phyloP scores from a whole-genome alignment of 148 eudicot species.

The Rheum nobile region DNA sequence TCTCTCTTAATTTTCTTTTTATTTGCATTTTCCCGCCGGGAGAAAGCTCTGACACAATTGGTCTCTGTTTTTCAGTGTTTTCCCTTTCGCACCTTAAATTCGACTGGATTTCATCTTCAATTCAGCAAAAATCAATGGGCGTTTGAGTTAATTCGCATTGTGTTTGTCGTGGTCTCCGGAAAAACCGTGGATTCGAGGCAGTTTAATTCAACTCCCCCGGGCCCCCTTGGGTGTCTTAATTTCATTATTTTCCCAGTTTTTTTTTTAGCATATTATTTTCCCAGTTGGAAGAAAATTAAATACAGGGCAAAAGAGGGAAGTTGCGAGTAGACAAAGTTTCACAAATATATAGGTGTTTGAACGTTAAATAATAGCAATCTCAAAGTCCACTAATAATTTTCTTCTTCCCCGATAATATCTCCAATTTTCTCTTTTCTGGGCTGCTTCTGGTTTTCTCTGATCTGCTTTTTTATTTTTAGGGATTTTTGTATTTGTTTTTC shows the following conservation, averaged over 20 bases:
- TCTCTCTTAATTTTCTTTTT: background rate
- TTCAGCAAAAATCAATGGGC: background rate
- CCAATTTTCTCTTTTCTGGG: background rate
- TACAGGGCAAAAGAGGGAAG: constrained; percentile 4
- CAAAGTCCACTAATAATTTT: background rate
- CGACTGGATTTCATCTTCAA: background rate
- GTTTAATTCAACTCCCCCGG: background rate
- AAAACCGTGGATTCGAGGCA: background rate
- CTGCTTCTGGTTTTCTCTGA: constrained; percentile 3
- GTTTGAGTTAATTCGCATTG: background rate
- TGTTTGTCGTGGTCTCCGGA: background rate
- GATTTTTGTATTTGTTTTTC: background rate
- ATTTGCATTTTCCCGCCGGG: background rate
- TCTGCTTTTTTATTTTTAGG: constrained; percentile 7
- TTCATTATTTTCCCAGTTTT: background rate
- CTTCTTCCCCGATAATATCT: background rate
- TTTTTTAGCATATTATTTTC: no score
- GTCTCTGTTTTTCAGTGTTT: background rate
- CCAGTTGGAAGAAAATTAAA: background rate
- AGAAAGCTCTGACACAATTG: background rate
- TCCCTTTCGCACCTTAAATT: background rate
- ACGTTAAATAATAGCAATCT: constrained; percentile 6
- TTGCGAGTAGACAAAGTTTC: constrained; percentile 5
- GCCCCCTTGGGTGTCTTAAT: background rate
- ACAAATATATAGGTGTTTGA: background rate